phyloP scores from a whole-genome alignment of 306 rosid genomes.

The Medicago truncatula region MtrunA17r5.0-ANR NC_053046.1:27854501-27855000 shows the following conservation, averaged over 20 bases:
- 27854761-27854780: not conserved
- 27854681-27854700: not conserved
- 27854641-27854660: conserved; percentile 15
- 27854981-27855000: not conserved
- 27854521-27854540: no score
- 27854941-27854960: not conserved
- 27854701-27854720: not conserved
- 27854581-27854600: no score
- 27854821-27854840: not conserved
- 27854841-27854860: not conserved
- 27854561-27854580: no score
- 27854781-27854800: not conserved
- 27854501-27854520: no score
- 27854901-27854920: no score
- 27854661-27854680: not conserved
- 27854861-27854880: not conserved
- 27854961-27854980: conserved; percentile 30
- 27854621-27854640: no score
- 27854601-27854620: no score
- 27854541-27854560: no score
- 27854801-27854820: not conserved
- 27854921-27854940: no score
- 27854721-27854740: not conserved
- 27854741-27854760: not conserved
- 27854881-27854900: no score